These are phyloP conservation scores for Blepharisma undulans DNA, from an alignment of 169 alveolate species.

Conservation along the genomic window DNA sequence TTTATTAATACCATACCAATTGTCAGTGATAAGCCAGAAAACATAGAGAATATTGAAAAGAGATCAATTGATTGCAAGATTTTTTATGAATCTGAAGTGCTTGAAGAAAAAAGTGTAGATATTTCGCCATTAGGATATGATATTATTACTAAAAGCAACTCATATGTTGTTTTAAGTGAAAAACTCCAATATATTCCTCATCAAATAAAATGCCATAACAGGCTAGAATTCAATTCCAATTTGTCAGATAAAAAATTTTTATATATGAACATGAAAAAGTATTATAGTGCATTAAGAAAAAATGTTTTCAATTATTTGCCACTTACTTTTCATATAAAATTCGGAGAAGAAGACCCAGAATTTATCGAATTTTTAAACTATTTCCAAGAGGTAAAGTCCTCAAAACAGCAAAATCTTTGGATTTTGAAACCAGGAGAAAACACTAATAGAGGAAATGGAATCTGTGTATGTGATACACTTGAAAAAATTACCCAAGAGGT, in stretches of 20 bases:
- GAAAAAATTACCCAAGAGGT: conserved; percentile 41
- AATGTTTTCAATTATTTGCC: conserved; percentile 54
- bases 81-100: not conserved
- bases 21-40: not conserved
- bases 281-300: conserved; percentile 38
- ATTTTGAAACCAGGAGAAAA: conserved; percentile 67
- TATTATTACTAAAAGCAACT: conserved; percentile 12
- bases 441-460: conserved; percentile 69
- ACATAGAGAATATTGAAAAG: not conserved
- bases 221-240: conserved; percentile 50
- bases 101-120: conserved; percentile 16
- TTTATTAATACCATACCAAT: not conserved
- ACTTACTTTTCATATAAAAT: conserved; percentile 54
- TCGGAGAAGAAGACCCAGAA: conserved; percentile 55
- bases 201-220: conserved; percentile 30
- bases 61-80: conserved; percentile 2
- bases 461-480: conserved; percentile 43
- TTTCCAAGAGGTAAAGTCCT: conserved; percentile 7
- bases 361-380: conserved; percentile 17
- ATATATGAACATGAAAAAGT: conserved; percentile 44
- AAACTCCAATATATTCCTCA: not conserved
- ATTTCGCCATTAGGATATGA: conserved; percentile 15
- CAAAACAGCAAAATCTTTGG: conserved; percentile 36
- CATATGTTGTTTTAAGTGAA: not conserved
- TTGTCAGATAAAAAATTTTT: conserved; percentile 55